Evolutionary conservation across 106 monocot species (phyloP), one percentile per base, ranked within the genome.

Genomic region (Allium sativum): DNA sequence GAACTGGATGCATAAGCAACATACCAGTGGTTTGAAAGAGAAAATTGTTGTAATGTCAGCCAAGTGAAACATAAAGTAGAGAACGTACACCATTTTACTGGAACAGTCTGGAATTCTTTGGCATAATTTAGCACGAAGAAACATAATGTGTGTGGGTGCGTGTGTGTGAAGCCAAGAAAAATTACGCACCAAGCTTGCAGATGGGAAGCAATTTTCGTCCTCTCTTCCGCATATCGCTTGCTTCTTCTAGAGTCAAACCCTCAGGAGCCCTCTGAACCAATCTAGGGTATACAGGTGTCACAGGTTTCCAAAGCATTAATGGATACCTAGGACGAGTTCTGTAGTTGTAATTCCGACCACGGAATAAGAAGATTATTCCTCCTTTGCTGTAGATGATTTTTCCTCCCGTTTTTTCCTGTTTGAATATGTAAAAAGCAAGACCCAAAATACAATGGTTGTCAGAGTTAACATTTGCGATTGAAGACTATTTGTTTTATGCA

Each of bases 271-370:
- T 74, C 51, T 78, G 74, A 53, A 91, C 74, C 61, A 98, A 77
- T 40, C 82, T 65, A 15, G 96, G 96, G 76, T 98, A 98, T 13
- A 98, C 84, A 54, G 96, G 91, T 61, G 87, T 61, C 8, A 78
- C 48, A 48, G 96, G 96, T 65, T 80, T 88, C 96, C 96, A 98
- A 17, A 98, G 82, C 96, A 98, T 98, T 48, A 98, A 84, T 48
- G 96, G 91, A 66, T 56, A 88, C 65, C 73, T 88, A 46, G 91
- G 96, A 12, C 88, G 74, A 10, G 73, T 76, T 56, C 64, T 98
- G 46, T 92, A 88, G 56, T 91, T 98, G 62, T 98, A 98, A 62
- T 98, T 85, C 56, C 96, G 64, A 17, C 96, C 96, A 64, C 96
- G 96, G 58, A 82, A 92, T 19, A 91, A 69, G 50, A 71, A 98